These are phyloP conservation scores for Bacidia gigantensis DNA, from an alignment of 495 filamentous ascomycete species.

Conservation along the genomic window DNA sequence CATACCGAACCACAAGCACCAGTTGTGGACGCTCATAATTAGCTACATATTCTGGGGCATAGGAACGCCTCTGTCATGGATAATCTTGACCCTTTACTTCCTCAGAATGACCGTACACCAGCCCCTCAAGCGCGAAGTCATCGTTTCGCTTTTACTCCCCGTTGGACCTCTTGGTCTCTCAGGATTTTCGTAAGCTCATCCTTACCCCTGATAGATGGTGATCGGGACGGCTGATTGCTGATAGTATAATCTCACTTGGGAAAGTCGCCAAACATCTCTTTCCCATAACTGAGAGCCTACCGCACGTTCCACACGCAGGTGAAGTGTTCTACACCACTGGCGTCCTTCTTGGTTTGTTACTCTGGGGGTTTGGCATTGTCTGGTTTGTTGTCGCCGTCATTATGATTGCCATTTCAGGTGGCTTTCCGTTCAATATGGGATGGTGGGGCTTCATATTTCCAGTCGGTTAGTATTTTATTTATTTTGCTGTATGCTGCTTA, in stretches of 20 bases:
- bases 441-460: slow-evolving; percentile 59
- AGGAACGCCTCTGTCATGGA: slow-evolving; percentile 39
- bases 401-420: slow-evolving; percentile 26
- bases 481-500: not conserved
- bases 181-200: slow-evolving; percentile 27
- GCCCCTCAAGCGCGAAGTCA: slow-evolving; percentile 41
- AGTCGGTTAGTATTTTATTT: slow-evolving; percentile 22
- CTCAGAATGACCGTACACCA: slow-evolving; percentile 43
- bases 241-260: slow-evolving; percentile 41
- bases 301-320: slow-evolving; percentile 25
- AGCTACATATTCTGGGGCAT: slow-evolving; percentile 48
- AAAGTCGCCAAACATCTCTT: slow-evolving; percentile 35
- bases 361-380: slow-evolving; percentile 48
- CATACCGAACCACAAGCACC: slow-evolving; percentile 36
- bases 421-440: slow-evolving; percentile 51
- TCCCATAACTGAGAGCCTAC: slow-evolving; percentile 33
- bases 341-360: slow-evolving; percentile 35
- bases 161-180: slow-evolving; percentile 46
- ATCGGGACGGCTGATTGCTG: not conserved
- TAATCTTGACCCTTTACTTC: slow-evolving; percentile 46
- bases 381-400: slow-evolving; percentile 47
- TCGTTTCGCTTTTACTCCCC: slow-evolving; percentile 48
- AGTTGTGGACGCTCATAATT: slow-evolving; percentile 40
- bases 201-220: not conserved
- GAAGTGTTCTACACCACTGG: slow-evolving; percentile 40